Percentiles rank a stretch among this genome's conserved stretches.
Conservation (phyloP, 2,329 filamentous ascomycete genomes). For the Elsinoe necatrix region DNA sequence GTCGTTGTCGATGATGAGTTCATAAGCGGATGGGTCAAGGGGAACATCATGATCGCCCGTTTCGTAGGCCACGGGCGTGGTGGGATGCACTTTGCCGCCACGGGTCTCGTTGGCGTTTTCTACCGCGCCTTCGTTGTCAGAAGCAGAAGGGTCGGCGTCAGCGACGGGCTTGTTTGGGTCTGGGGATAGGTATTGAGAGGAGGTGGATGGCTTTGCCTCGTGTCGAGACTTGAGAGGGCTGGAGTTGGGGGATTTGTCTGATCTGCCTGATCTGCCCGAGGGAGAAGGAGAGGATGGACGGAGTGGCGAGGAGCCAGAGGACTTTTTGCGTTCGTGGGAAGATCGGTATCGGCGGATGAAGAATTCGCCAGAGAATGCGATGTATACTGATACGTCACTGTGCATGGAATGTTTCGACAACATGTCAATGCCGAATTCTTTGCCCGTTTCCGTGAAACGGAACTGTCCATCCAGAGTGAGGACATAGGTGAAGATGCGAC, state of each 20-base stretch:
- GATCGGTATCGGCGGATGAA: conserved; percentile 58
- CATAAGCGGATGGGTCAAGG: conserved; percentile 56
- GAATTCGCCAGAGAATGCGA: conserved; percentile 89
- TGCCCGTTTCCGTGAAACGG: conserved; percentile 90
- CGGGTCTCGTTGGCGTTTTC: conserved; percentile 15
- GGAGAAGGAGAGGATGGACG: neutral
- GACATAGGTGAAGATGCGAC: conserved; percentile 84
- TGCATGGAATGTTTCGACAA: conserved; percentile 97
- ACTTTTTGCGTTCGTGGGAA: neutral
- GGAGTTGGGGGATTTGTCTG: neutral
- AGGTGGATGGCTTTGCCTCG: neutral
- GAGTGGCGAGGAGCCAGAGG: neutral
- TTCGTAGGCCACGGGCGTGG: conserved; percentile 46
- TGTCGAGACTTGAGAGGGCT: neutral
- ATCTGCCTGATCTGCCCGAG: neutral
- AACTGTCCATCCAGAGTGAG: conserved; percentile 78
- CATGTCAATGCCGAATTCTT: conserved; percentile 89
- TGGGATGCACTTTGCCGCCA: conserved; percentile 29
- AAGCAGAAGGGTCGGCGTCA: conserved; percentile 34
- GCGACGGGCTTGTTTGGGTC: conserved; percentile 34
- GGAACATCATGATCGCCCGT: conserved; percentile 37
- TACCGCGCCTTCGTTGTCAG: conserved; percentile 25
- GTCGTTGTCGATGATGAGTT: conserved; percentile 91
- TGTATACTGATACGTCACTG: conserved; percentile 81
- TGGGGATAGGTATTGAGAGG: conserved; percentile 7